Evolutionary conservation across 257 asterid species (phyloP), one percentile per base, ranked within the genome.

Genomic region (Ophiorrhiza pumila): DNA sequence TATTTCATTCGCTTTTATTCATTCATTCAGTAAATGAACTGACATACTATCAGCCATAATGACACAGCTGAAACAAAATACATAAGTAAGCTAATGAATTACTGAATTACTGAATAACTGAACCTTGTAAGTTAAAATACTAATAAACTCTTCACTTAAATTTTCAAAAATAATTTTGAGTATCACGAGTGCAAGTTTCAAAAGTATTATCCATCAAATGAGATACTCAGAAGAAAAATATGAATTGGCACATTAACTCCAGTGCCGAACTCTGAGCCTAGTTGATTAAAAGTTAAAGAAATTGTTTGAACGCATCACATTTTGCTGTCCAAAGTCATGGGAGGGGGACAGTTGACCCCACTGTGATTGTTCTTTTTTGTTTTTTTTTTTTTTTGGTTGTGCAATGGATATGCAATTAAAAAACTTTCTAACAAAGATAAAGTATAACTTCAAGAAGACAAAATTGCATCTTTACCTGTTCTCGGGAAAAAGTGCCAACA

Each of bases 401-500:
- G 42, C 57, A 34, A 29, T 23, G 4, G 6, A 39, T 22, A 27
- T 11, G 20, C 60, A 55, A 34, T 29, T 23, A 59, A 14, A 17
- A 17, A 71, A 67, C 42, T 6, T 10, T 46, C 20, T 18, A 20
- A 53, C 13, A 34, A 65, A 58, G 20, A 12, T 31, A 66, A 31
- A 11, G 22, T 47, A 43, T 5, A 42, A 74, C 9, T 68, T 42
- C 58, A 73, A 61, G 31, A 32, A 45, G 49, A 49, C 69, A 59
- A 71, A 37, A 57, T 41, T 75, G 74, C 68, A 71, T 13, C 31
- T 67, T 83, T 78, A 92, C 99, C 99, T 95, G 99, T 79, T 95
- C 99, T 71, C 99, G 89, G 17, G 99, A 84, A 82, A 92, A 95
- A 80, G 77, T 85, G 43, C 99, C 99, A 65, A 95, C 97, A 56